A percentile compares a stretch with the other conserved stretches of the same genome.
Evolutionary conservation across 495 filamentous ascomycete genomes (phyloP).

Genomic region (Penicillium samsonianum): DNA sequence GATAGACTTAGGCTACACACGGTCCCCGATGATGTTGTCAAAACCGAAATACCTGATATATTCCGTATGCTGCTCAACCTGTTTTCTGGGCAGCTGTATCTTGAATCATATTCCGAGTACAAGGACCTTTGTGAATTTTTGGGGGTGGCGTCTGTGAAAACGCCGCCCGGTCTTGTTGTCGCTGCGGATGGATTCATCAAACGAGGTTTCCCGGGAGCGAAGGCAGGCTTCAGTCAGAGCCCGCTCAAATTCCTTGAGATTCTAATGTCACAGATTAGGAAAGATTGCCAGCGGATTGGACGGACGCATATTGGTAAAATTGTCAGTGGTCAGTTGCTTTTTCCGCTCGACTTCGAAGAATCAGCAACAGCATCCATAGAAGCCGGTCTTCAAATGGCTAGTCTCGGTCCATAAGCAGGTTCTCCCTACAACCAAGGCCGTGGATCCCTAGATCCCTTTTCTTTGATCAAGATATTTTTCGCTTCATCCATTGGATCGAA

Average conservation of each 20-base stretch:
- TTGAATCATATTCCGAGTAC: conserved; percentile 57
- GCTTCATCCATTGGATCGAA: too few species aligned
- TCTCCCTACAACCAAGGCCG: background rate
- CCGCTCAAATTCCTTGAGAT: conserved; percentile 55
- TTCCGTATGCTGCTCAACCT: conserved; percentile 56
- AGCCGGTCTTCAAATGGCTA: conserved; percentile 1
- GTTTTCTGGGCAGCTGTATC: conserved; percentile 68
- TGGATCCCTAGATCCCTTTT: too few species aligned
- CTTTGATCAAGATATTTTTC: too few species aligned
- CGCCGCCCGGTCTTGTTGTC: conserved; percentile 48
- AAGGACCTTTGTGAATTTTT: conserved; percentile 54
- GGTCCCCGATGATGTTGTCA: conserved; percentile 5
- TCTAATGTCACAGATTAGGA: too few species aligned
- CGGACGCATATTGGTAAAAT: conserved; percentile 59
- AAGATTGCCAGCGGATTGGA: conserved; percentile 48
- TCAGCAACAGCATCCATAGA: conserved; percentile 1
- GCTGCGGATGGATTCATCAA: too few species aligned
- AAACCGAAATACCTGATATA: conserved; percentile 17
- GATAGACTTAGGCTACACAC: conserved; percentile 49
- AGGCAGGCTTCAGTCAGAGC: conserved; percentile 44
- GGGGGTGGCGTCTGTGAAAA: conserved; percentile 42
- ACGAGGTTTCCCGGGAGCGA: conserved; percentile 10
- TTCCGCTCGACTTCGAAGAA: conserved; percentile 2
- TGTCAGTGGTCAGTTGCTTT: conserved; percentile 46
- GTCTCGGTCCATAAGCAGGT: conserved; percentile 1